Conservation (phyloP, 1,139 yeast species). For the Geotrichum citri-aurantii region DNA sequence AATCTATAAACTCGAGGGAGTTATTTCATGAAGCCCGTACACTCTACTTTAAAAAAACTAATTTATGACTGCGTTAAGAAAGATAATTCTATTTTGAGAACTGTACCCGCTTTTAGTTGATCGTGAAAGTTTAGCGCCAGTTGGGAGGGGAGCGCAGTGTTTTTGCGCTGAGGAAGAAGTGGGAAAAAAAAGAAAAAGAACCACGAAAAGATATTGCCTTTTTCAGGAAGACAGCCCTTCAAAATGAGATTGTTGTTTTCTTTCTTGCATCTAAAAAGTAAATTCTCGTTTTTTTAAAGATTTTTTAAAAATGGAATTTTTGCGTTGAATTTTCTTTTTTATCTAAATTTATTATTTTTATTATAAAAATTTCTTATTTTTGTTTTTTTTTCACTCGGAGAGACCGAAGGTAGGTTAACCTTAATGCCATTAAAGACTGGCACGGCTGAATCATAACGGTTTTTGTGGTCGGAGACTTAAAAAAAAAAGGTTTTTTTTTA, state of each 20-base stretch:
- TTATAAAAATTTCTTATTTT: neutral
- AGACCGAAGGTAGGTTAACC: neutral
- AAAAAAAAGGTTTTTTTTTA: neutral
- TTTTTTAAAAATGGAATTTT: no score
- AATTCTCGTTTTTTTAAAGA: neutral
- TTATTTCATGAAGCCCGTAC: no score
- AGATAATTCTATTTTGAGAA: neutral
- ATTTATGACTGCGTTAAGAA: neutral
- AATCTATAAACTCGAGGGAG: neutral
- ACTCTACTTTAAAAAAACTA: no score
- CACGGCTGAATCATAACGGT: neutral
- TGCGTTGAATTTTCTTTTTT: neutral
- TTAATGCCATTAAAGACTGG: neutral
- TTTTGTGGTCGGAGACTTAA: neutral
- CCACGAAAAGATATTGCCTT: neutral
- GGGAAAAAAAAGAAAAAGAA: neutral
- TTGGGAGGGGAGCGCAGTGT: neutral
- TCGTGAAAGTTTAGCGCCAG: neutral
- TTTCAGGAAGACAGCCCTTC: neutral
- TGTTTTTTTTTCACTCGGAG: neutral
- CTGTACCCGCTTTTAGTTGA: neutral
- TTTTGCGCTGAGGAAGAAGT: neutral
- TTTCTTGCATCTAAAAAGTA: neutral
- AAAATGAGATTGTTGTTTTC: no score
- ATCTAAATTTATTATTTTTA: neutral